Evolutionary conservation across 2,329 filamentous ascomycete species (phyloP).

Genomic region (Ophiocordyceps camponoti-leonardi): DNA sequence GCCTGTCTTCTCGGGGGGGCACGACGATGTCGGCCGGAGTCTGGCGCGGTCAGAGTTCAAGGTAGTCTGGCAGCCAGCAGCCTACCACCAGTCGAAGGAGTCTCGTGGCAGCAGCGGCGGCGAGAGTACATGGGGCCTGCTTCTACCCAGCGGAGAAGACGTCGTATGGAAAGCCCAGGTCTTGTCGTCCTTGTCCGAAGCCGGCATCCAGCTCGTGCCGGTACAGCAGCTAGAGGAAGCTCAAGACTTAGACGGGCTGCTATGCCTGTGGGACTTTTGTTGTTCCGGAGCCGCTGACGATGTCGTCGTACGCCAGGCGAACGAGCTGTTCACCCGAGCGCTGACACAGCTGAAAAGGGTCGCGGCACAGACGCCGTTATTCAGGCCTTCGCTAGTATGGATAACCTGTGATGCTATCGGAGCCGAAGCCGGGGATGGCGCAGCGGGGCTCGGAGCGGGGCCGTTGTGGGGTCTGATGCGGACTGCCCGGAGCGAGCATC

Average conservation of each 20-base stretch:
- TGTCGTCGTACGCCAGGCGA: not conserved
- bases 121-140: conserved; percentile 2
- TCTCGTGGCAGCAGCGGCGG: no score
- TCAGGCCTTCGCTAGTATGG: conserved; percentile 2
- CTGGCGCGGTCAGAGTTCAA: no score
- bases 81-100: not conserved
- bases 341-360: not conserved
- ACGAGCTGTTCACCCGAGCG: not conserved
- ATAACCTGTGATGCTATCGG: conserved; percentile 2
- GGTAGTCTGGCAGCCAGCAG: not conserved
- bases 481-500: conserved; percentile 5
- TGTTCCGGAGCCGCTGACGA: no score
- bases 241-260: conserved; percentile 1
- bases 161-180: not conserved
- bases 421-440: conserved; percentile 1
- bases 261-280: conserved; percentile 4
- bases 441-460: conserved; percentile 1
- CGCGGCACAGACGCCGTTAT: not conserved
- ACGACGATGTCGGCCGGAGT: no score
- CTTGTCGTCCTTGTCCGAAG: not conserved
- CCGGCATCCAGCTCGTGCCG: not conserved
- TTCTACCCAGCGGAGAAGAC: not conserved
- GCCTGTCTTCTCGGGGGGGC: no score
- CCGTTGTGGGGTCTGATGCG: conserved; percentile 6
- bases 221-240: conserved; percentile 2